Base-by-base conservation (phyloP, 2,329 filamentous ascomycete genomes). In the Zasmidium cellare region DNA sequence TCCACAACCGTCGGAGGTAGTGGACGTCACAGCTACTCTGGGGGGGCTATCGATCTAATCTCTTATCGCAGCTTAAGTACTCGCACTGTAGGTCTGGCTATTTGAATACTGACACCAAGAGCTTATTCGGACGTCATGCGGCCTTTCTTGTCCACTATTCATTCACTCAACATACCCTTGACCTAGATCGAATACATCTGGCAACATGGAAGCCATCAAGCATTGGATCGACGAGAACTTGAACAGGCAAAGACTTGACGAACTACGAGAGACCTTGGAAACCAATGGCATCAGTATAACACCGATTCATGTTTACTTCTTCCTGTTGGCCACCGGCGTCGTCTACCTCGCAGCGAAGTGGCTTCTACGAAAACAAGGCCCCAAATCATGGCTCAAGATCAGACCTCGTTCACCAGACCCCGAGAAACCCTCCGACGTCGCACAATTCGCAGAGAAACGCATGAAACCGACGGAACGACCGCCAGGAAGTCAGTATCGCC, bases 401-500 rank as follows among this genome's bases (percentile, higher is more conserved):
- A 56, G 60, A 19, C 45, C 61, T 25, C 59, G 58, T 14, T 65
- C 77, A 1, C 77, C 79, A 2, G 77, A 80, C 64, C 71, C 77
- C 7, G 79, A 84, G 64, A 82, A 80, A 59, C 73, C 74, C 3
- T 66, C 66, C 16, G 53, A 63, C 38, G 58, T 60, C 23, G 56
- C 63, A 23, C 61, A 55, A 18, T 61, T 41, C 60, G 61, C 59
- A 16, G 52, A 56, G 11, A 63, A 58, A 58, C 69, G 67, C 16
- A 70, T 68, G 55, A 74, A 74, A 66, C 57, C 74, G 56, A 62
- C 72, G 3, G 70, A 74, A 0, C 71, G 80, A 18, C 69, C 76
- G 51, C 75, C 73, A 18, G 82, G 82, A 69, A 79, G 82, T 83
- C 74, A 55, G 67, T 60, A 7, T 18, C 24, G 9, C 41, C 50